Evolutionary conservation across 345 rosid species (phyloP).

Genomic region (Linum trigynum): DNA sequence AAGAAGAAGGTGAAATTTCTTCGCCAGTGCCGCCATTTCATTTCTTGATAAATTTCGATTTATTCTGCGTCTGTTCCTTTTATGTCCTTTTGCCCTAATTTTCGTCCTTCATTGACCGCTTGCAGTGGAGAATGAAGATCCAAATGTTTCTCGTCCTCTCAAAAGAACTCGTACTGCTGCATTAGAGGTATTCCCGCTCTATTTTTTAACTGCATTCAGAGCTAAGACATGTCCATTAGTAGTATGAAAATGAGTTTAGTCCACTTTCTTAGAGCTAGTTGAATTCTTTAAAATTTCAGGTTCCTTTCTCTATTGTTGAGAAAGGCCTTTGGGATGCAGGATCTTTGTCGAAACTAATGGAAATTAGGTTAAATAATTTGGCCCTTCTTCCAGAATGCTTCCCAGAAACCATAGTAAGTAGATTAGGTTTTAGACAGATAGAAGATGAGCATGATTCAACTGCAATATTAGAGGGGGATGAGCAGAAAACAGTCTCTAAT

Average conservation of each 20-base stretch:
- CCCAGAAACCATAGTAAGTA: conserved; percentile 21
- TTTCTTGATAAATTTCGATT: neutral
- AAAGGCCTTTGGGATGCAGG: conserved; percentile 14
- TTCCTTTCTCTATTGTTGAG: conserved; percentile 16
- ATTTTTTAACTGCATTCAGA: neutral
- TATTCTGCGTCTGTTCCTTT: neutral
- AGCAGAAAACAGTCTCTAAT: conserved; percentile 14
- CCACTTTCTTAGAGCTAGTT: neutral
- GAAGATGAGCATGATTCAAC: conserved; percentile 14
- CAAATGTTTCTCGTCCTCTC: neutral
- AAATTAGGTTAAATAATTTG: conserved; percentile 13
- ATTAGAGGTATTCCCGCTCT: conserved; percentile 19
- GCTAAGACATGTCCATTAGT: neutral
- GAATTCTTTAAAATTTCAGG: conserved; percentile 25
- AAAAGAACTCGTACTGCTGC: conserved; percentile 23
- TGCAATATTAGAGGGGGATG: conserved; percentile 1
- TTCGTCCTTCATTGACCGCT: neutral
- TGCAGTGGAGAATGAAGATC: conserved; percentile 11
- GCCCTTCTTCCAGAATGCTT: conserved; percentile 19
- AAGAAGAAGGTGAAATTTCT: conserved; percentile 8
- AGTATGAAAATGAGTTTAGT: neutral
- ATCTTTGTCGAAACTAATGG: conserved; percentile 6
- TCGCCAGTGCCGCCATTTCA: conserved; percentile 4
- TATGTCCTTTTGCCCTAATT: neutral
- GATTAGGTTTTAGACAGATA: conserved; percentile 11